These are phyloP conservation scores for Bromus sterilis DNA, from an alignment of 176 grass and related monocot species.

Conservation along the genomic window DNA sequence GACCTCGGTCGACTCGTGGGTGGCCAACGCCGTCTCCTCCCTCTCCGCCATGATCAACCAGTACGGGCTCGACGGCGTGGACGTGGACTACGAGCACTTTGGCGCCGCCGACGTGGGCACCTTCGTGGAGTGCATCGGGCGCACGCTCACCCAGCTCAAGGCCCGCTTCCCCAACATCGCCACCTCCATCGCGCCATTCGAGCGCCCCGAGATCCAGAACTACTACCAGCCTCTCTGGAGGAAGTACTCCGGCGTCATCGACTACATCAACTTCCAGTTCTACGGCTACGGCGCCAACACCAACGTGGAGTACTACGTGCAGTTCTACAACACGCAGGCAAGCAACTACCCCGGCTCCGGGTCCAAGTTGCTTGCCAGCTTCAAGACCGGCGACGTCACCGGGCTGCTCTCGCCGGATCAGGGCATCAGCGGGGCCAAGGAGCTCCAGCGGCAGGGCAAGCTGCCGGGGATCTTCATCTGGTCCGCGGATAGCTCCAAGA, in stretches of 20 bases:
- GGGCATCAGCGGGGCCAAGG: conserved; percentile 15
- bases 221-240: conserved; percentile 49
- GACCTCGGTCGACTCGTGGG: conserved; percentile 34
- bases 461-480: conserved; percentile 56
- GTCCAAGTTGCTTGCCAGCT: conserved; percentile 43
- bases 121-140: conserved; percentile 47
- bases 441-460: conserved; percentile 38
- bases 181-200: conserved; percentile 64
- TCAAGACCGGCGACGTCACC: neutral
- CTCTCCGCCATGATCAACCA: conserved; percentile 13
- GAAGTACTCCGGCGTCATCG: conserved; percentile 38
- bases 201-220: neutral
- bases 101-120: neutral
- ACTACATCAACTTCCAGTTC: conserved; percentile 75
- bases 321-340: conserved; percentile 17
- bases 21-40: conserved; percentile 37
- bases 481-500: conserved; percentile 41
- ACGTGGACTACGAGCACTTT: conserved; percentile 63
- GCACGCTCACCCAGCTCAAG: conserved; percentile 39
- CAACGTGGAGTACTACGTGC: conserved; percentile 20
- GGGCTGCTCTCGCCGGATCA: conserved; percentile 22
- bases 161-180: neutral
- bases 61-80: conserved; percentile 55
- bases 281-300: conserved; percentile 48
- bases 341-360: conserved; percentile 36